A percentile compares a stretch with the other conserved stretches of the same genome.
These are phyloP conservation scores for Candida ulmi DNA, from an alignment of 805 yeast genomes.

Conservation along the genomic window DNA sequence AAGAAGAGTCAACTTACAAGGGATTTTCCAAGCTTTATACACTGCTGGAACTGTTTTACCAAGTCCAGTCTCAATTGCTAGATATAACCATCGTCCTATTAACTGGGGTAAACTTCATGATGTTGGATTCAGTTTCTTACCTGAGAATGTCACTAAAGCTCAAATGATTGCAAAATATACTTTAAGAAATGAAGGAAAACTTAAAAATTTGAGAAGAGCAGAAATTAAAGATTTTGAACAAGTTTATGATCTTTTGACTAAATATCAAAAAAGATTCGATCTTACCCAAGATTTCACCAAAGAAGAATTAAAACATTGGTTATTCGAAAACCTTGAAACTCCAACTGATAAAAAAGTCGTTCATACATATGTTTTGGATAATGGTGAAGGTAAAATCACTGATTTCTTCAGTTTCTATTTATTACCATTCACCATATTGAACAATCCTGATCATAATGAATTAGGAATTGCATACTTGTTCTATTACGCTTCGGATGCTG, in stretches of 20 bases:
- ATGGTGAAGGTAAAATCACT: conserved; percentile 54
- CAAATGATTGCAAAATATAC: conserved; percentile 68
- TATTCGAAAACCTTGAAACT: conserved; percentile 45
- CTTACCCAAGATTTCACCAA: conserved; percentile 63
- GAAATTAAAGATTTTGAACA: conserved; percentile 54
- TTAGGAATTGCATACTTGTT: conserved; percentile 84
- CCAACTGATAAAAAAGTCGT: conserved; percentile 46
- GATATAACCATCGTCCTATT: conserved; percentile 90
- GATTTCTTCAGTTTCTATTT: conserved; percentile 89
- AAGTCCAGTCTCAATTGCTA: conserved; percentile 81
- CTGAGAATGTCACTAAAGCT: conserved; percentile 60
- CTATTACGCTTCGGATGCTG: conserved; percentile 80
- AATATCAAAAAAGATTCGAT: conserved; percentile 67
- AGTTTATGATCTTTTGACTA: conserved; percentile 51
- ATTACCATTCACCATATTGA: conserved; percentile 79
- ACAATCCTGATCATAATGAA: conserved; percentile 55
- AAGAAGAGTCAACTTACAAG: conserved; percentile 75
- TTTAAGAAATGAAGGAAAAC: conserved; percentile 46
- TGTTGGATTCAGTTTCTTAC: conserved; percentile 84
- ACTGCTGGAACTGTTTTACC: conserved; percentile 92
- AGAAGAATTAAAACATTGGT: conserved; percentile 77
- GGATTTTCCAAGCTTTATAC: conserved; percentile 94
- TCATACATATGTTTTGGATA: conserved; percentile 70
- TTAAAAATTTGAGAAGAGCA: conserved; percentile 49
- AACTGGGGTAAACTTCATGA: conserved; percentile 88